Base-by-base conservation (phyloP, 1,284 basidiomycete genomes). In the Trichosporon ovoides region DNA sequence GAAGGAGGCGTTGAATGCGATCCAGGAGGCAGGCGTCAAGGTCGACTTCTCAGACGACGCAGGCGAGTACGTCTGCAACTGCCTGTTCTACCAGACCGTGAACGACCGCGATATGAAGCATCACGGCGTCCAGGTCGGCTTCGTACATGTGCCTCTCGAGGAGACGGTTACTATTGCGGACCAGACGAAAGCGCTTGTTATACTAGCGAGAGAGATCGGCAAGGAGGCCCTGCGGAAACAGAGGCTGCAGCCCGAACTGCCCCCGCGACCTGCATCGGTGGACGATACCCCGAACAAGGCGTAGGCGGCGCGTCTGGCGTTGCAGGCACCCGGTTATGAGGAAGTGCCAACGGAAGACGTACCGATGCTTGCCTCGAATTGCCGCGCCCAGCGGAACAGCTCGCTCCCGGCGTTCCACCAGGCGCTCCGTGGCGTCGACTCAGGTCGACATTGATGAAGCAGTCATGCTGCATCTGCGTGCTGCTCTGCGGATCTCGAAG, bases 21-120 rank as follows among this genome's bases (percentile, higher is more conserved):
- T 63, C 37, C n/a, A 38, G 22, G 35, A 10, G 3, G 51, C 51
- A 7, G 43, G 51, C 14, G 56, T 63, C 37, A 53, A 56, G n/a
- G 56, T 38, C 19, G 51, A 48, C 37, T 36, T 56, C 50, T 55
- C 53, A 11, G 12, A 53, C 38, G 50, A 57, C 24, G 61, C 61
- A 0, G 61, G 61, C 6, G 53, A 43, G n/a, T 63, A 56, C 24
- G 61, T 63, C 4, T 63, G 61, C 58, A 63, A 63, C 51, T 13
- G 53, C 33, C 56, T 63, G 38, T 56, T 63, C 55, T 63, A 60
- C 50, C 52, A 52, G 14, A 48, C n/a, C 43, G 43, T 31, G 5
- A 7, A 28, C 43, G 43, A 48, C 43, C 18, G 22, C 22, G 43
- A 48, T 22, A 31, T 48, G 43, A 48, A 48, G 43, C n/a, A 28